Conservation (phyloP, 2,329 filamentous ascomycete species). For the Ceratocystis ficicola region DNA sequence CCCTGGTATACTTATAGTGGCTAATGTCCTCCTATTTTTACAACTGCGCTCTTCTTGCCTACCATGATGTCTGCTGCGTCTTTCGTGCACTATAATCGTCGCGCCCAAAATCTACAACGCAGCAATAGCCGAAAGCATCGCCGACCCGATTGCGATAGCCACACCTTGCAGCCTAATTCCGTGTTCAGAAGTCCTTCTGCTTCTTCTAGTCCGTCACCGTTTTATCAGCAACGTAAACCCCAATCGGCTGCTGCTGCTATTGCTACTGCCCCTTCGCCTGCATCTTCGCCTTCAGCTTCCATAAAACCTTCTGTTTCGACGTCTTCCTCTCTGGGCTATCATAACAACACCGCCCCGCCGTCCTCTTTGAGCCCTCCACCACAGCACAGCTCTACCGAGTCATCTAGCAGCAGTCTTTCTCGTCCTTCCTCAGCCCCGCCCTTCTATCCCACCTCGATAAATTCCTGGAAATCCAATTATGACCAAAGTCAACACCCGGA, state of each 20-base stretch:
- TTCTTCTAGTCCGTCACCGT: neutral
- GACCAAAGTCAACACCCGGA: slow-evolving; percentile 22
- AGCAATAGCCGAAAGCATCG: neutral
- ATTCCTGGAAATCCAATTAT: slow-evolving; percentile 22
- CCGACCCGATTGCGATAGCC: neutral
- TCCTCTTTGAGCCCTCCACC: slow-evolving; percentile 12
- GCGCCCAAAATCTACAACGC: slow-evolving; percentile 5
- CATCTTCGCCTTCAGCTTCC: neutral
- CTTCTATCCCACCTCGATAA: slow-evolving; percentile 10
- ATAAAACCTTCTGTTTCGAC: neutral
- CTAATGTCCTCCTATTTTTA: slow-evolving; percentile 16
- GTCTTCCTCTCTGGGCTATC: neutral
- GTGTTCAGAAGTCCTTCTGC: slow-evolving; percentile 4
- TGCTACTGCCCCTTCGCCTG: neutral
- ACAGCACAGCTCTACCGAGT: slow-evolving; percentile 3
- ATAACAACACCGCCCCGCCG: neutral
- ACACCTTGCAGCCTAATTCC: neutral
- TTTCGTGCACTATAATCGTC: slow-evolving; percentile 23
- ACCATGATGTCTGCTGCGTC: slow-evolving; percentile 25
- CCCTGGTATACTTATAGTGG: slow-evolving; percentile 16
- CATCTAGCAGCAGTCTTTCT: slow-evolving; percentile 7
- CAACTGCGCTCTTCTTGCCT: neutral
- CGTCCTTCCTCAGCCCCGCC: slow-evolving; percentile 18
- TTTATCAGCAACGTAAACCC: slow-evolving; percentile 13
- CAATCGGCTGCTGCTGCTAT: neutral